Evolutionary conservation across 2,329 filamentous ascomycete genomes (phyloP), one percentile per base, ranked within the genome.

Genomic region (Xylaria arbuscula): DNA sequence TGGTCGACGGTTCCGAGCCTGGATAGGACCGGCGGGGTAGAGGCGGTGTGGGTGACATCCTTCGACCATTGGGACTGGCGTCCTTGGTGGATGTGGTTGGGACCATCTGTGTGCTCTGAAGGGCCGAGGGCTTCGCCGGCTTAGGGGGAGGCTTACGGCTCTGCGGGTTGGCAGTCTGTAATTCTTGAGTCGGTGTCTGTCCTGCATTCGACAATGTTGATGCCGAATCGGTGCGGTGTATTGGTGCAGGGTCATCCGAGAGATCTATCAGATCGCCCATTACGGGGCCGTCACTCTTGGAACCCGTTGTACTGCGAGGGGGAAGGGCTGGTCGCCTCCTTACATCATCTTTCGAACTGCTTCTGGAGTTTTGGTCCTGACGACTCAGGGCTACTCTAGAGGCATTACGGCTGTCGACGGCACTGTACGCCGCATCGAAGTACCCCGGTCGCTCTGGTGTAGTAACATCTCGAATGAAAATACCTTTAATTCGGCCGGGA

Each of bases 381-480:
- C 15, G 54, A 19, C 51, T 36, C 62, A n/a, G 48, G 66, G 53
- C n/a, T 47, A 62, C 48, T 54, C 50, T 65, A 9, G 60, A 58
- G 22, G 42, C 63, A 50, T 78, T 74, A 40, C 66, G 54, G 72
- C 64, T 58, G 57, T 70, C 71, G 15, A 65, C 64, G 10, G 76
- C 62, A 11, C 80, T 77, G 60, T 83, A 82, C 0, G 81, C 78
- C 1, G 89, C 85, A 72, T 97, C 93, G 76, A 98, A 98, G 78
- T 96, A 98, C 0, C 88, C 88, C 13, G 88, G 85, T 55, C 84
- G 85, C 45, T 92, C 87, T 0, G 91, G 87, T 0, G 93, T 97
- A 0, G 96, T 99, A 24, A 99, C 93, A 79, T 99, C 96, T 64
- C 97, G 88, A 72, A 99, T 98, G 79, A 98, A 98, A 7, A 99